Base-by-base conservation (phyloP, 1,284 basidiomycete species). In the Cryptococcus maquisensis region DNA sequence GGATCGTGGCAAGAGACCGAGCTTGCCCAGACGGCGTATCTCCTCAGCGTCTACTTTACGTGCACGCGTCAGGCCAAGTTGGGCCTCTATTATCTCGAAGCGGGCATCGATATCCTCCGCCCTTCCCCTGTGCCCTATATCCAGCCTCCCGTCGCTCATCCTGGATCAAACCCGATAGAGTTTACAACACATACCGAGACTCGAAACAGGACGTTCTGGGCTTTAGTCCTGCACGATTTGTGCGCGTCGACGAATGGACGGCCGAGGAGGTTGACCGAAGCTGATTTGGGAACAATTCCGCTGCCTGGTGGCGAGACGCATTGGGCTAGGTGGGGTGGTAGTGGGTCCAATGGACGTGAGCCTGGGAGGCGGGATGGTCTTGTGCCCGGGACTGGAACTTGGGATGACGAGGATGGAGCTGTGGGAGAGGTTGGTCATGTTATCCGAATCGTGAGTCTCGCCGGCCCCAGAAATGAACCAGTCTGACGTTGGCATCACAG, bases 1-100 rank as follows among this genome's bases (percentile, higher is more conserved):
- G 71, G 69, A 1, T 67, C 71, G 1, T 77, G 70, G 72, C 73
- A 74, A 52, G 73, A 75, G 51, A 72, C 77, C 24, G 78, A 79
- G 57, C 69, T 77, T 39, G 67, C 68, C 3, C 72, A 76, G 58
- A 67, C 77, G 1, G 62, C 72, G 18, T 69, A 69, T 49, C 64
- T 79, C 36, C 64, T 78, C 20, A 67, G 67, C 13, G 65, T 75
- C 37, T 75, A 77, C 56, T 76, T 74, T 60, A 71, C 70, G 43
- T 72, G 68, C 49, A 64, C 75, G 47, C 70, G 73, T 32, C 71
- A 75, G 50, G 54, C 72, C 1, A 61, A 66, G 8, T 58, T 74
- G 10, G 77, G 74, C 0, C 59, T 71, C 9, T 75, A 66, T 51
- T 76, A 75, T 60, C 73, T 77, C 26, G 74, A 74, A 59, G 60